phyloP scores from a whole-genome alignment of 768 basidiomycete species.

The Filobasidium wieringae region DNA sequence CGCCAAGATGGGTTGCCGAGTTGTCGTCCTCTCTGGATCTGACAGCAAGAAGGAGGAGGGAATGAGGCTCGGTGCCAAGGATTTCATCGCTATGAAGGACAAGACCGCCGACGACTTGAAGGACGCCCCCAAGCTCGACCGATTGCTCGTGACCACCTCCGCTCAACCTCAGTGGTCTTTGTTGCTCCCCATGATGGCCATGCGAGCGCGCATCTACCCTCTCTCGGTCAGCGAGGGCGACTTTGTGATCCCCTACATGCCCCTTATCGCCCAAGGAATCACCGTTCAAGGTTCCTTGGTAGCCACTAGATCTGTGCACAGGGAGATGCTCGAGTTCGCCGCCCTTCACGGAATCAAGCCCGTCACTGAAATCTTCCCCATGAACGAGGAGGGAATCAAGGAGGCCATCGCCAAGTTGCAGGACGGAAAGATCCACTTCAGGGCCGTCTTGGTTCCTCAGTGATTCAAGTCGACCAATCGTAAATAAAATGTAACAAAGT shows the following conservation, averaged over 20 bases:
- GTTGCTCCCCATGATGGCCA: slow-evolving; percentile 1
- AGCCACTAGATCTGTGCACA: background rate
- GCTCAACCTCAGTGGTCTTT: slow-evolving; percentile 11
- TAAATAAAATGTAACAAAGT: too few relatives aligned
- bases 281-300: slow-evolving; percentile 7
- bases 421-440: slow-evolving; percentile 6
- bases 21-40: slow-evolving; percentile 51
- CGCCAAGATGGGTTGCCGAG: slow-evolving; percentile 49
- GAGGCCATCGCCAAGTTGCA: slow-evolving; percentile 25
- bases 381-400: slow-evolving; percentile 24
- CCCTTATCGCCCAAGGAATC: slow-evolving; percentile 8
- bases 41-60: slow-evolving; percentile 49
- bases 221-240: background rate
- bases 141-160: slow-evolving; percentile 14
- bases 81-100: slow-evolving; percentile 45
- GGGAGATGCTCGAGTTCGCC: slow-evolving; percentile 20
- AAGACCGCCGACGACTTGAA: slow-evolving; percentile 20
- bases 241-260: background rate
- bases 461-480: too few relatives aligned
- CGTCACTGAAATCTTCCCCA: slow-evolving; percentile 25
- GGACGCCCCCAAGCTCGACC: background rate
- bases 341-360: slow-evolving; percentile 27
- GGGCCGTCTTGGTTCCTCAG: slow-evolving; percentile 12
- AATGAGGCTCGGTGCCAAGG: slow-evolving; percentile 48
- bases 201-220: slow-evolving; percentile 4